These are phyloP conservation scores for Blumeriella jaapii DNA, from an alignment of 2,329 filamentous ascomycete species.

Conservation along the genomic window DNA sequence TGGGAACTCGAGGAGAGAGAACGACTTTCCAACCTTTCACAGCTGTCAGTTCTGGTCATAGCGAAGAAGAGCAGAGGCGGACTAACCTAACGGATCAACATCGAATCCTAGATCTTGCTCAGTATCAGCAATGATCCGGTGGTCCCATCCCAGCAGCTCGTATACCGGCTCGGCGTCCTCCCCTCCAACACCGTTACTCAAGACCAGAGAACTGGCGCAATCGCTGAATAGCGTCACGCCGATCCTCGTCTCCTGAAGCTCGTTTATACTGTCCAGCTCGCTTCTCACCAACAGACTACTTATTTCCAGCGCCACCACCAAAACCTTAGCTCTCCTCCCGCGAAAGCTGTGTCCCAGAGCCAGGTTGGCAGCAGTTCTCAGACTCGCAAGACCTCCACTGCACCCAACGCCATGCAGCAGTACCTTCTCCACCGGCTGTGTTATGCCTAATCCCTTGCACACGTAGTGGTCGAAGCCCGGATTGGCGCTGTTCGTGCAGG, in stretches of 20 bases:
- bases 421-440: conserved; percentile 49
- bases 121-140: conserved; percentile 49
- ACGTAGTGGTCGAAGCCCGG: conserved; percentile 58
- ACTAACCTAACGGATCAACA: conserved; percentile 46
- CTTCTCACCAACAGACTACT: conserved; percentile 50
- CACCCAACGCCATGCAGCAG: conserved; percentile 57
- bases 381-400: conserved; percentile 48
- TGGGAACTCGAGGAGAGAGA: conserved; percentile 48
- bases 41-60: not conserved
- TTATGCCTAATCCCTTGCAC: conserved; percentile 44
- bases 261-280: conserved; percentile 51
- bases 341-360: conserved; percentile 50
- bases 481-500: conserved; percentile 59
- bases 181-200: conserved; percentile 50
- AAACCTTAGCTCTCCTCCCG: conserved; percentile 46
- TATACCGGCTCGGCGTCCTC: conserved; percentile 33
- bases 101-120: conserved; percentile 54
- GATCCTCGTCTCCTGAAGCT: conserved; percentile 49
- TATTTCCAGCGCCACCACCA: conserved; percentile 55
- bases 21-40: conserved; percentile 53
- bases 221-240: conserved; percentile 58
- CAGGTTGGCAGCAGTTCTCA: conserved; percentile 55
- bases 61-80: not conserved
- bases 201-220: conserved; percentile 52
- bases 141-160: conserved; percentile 54